A percentile compares a stretch with the other conserved stretches of the same genome.
These are phyloP conservation scores for Calonectria pauciramosa DNA, from an alignment of 2,329 filamentous ascomycete genomes.

Conservation along the genomic window DNA sequence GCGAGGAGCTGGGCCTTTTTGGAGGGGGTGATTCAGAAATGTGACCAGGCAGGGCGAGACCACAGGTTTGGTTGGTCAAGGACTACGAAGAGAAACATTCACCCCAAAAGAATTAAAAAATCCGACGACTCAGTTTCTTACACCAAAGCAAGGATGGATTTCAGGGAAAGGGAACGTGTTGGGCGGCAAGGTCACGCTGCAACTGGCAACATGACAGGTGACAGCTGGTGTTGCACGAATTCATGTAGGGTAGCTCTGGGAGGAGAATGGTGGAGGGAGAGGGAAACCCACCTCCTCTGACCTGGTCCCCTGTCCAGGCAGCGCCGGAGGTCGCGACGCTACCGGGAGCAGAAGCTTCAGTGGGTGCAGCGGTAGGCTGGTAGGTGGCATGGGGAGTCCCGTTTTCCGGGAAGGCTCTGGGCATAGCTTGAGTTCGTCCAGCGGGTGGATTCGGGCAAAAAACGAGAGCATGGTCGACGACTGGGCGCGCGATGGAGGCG, in stretches of 20 bases:
- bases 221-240: constrained; percentile 9
- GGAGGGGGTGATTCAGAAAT: constrained; percentile 24
- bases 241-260: background rate
- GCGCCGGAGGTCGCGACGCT: background rate
- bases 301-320: background rate
- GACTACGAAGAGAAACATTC: background rate
- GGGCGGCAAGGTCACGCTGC: constrained; percentile 6
- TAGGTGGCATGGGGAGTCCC: background rate
- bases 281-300: constrained; percentile 15
- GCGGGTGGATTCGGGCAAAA: constrained; percentile 23
- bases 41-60: background rate
- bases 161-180: background rate
- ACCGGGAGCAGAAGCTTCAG: background rate
- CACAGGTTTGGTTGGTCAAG: constrained; percentile 4
- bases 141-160: background rate
- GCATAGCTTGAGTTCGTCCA: background rate
- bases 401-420: constrained; percentile 3
- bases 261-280: constrained; percentile 14
- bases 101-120: background rate
- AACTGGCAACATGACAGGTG: background rate
- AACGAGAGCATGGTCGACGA: background rate
- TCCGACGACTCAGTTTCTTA: background rate
- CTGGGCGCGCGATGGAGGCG: constrained; percentile 3
- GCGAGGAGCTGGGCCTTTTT: constrained; percentile 25
- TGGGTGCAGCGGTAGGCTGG: background rate